Base-by-base conservation (phyloP, 345 rosid genomes). In the Eucalyptus cloeziana region DNA sequence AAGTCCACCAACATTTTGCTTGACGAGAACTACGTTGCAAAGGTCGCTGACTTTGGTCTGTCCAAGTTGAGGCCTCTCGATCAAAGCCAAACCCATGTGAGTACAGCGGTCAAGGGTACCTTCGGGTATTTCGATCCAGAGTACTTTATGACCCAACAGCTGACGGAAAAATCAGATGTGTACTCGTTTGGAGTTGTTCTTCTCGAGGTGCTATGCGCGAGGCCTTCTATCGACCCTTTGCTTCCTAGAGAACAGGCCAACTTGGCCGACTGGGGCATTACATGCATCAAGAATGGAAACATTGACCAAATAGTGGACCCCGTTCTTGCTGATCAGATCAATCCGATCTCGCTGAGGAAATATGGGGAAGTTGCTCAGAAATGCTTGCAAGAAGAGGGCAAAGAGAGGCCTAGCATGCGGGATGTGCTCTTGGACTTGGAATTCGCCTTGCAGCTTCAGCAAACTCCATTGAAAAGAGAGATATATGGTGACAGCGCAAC, bases 41-140 rank as follows among this genome's bases (percentile, higher is more conserved):
- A 95, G 90, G 96, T 95, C 33, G 94, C 94, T 25, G 96, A 95
- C 85, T 95, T 95, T 85, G 96, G 96, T 37, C 94, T 94, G 31
- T 95, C 96, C 64, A 95, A 90, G 49, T 88, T 88, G 10, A 91
- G 93, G 43, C 81, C 90, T 43, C 85, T 87, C 6, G 93, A 90
- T 87, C 90, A 90, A 71, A 88, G 89, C 30, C 62, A 83, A 87
- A 76, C 89, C 49, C 93, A 93, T 79, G 92, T 91, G 49, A 93
- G 92, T 90, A 91, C 92, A 31, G 89, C 45, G 21, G 89, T 94
- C 52, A 93, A 94, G 86, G 96, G 96, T 10, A 94, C 95, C 21
- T 91, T 94, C 10, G 95, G 96, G 21, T 95, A 93, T 85, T 91
- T 94, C 44, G 96, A 93, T 90, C 95, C 95, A 19, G 95, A 93